Evolutionary conservation across 441 rosid species (phyloP).

Genomic region (Rhodomyrtus psidioides): DNA sequence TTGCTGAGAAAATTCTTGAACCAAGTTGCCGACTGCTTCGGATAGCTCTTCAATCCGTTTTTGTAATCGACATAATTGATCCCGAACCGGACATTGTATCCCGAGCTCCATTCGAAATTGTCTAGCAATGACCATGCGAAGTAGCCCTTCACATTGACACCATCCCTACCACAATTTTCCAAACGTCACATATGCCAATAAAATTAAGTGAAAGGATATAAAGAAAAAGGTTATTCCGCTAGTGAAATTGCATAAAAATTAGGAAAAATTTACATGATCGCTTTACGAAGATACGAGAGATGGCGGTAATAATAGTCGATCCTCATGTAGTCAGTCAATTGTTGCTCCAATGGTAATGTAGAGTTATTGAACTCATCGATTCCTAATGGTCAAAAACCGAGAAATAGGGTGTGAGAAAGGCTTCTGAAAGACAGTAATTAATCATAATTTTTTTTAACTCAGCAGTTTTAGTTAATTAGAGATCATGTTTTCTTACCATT

Average conservation of each 20-base stretch:
- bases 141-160: not conserved
- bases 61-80: not conserved
- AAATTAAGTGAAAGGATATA: not conserved
- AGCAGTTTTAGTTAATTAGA: not conserved
- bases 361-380: conserved; percentile 3
- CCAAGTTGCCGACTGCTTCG: not conserved
- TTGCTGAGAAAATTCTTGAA: not conserved
- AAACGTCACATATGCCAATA: not conserved
- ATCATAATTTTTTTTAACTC: not conserved
- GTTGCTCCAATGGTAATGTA: conserved; percentile 7
- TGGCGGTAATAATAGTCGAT: conserved; percentile 8
- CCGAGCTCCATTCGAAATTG: not conserved
- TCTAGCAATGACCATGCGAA: not conserved
- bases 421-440: not conserved
- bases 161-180: not conserved
- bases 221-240: not conserved
- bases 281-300: not conserved
- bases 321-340: conserved; percentile 1
- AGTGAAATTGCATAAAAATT: not conserved
- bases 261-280: not conserved
- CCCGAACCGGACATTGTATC: not conserved
- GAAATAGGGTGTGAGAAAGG: not conserved
- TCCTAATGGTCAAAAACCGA: not conserved
- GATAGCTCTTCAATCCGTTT: not conserved
- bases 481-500: conserved; percentile 21